Conservation (phyloP, 805 yeast species). For the Blastobotrys peoriensis region DNA sequence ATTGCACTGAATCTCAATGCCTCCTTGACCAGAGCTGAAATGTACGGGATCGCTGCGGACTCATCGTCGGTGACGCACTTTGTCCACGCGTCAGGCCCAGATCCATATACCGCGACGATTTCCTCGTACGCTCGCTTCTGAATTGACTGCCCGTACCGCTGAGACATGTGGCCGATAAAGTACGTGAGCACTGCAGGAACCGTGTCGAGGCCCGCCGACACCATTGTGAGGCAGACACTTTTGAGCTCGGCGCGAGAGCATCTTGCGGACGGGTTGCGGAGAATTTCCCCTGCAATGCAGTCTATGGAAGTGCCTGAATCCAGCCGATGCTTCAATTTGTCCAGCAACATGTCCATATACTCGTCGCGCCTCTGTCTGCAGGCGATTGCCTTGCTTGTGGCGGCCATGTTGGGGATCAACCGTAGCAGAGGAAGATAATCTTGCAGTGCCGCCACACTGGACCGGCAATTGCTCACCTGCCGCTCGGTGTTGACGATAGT, state of each 20-base stretch:
- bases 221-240: slow-evolving; percentile 66
- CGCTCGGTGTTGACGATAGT: slow-evolving; percentile 31
- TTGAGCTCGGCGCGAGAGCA: slow-evolving; percentile 44
- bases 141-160: slow-evolving; percentile 32
- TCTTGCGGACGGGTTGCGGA: slow-evolving; percentile 22
- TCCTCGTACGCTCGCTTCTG: slow-evolving; percentile 42
- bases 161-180: slow-evolving; percentile 53
- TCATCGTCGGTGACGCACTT: slow-evolving; percentile 30
- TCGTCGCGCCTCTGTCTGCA: slow-evolving; percentile 29
- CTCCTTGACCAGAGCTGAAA: slow-evolving; percentile 56
- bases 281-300: slow-evolving; percentile 33
- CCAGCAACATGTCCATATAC: slow-evolving; percentile 29
- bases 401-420: slow-evolving; percentile 34
- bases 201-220: slow-evolving; percentile 75
- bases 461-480: slow-evolving; percentile 30
- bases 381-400: slow-evolving; percentile 23
- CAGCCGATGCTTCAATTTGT: slow-evolving; percentile 22
- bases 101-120: slow-evolving; percentile 32
- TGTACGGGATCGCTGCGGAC: slow-evolving; percentile 37
- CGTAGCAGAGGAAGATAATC: slow-evolving; percentile 35
- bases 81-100: slow-evolving; percentile 24
- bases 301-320: slow-evolving; percentile 23
- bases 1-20: slow-evolving; percentile 59
- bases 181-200: slow-evolving; percentile 58
- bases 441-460: slow-evolving; percentile 34